A percentile compares a stretch with the other conserved stretches of the same genome.
These are phyloP conservation scores for Megacollybia platyphylla DNA, from an alignment of 1,284 basidiomycete species.

Conservation along the genomic window DNA sequence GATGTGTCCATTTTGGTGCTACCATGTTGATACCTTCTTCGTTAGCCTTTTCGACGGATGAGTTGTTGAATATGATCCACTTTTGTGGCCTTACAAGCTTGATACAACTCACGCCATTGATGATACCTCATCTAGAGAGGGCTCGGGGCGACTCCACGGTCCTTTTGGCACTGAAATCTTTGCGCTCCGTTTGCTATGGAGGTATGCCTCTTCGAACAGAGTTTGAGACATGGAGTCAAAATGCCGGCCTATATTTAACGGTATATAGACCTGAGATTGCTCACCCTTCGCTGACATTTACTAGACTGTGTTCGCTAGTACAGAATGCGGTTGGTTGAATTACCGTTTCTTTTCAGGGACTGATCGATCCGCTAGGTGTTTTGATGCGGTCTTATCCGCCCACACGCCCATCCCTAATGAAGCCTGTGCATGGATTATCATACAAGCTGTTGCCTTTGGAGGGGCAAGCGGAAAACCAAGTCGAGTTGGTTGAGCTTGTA, in stretches of 20 bases:
- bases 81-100: constrained; percentile 15
- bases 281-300: neutral
- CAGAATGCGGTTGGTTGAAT: constrained; percentile 9
- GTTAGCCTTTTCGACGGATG: constrained; percentile 15
- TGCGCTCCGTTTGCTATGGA: constrained; percentile 17
- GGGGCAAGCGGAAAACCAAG: neutral
- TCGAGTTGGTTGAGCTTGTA: neutral
- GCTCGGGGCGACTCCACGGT: constrained; percentile 9
- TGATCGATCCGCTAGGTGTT: neutral
- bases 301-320: constrained; percentile 9
- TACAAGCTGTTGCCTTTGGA: neutral
- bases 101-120: constrained; percentile 16
- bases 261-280: constrained; percentile 4
- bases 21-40: constrained; percentile 16
- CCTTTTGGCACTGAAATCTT: constrained; percentile 10
- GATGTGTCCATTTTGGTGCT: constrained; percentile 11
- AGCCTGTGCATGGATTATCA: neutral
- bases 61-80: constrained; percentile 17
- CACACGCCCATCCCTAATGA: neutral
- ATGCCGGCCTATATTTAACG: constrained; percentile 11
- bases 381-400: constrained; percentile 6
- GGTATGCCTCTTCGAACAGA: constrained; percentile 15
- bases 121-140: constrained; percentile 12
- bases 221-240: constrained; percentile 14
- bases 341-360: too few relatives aligned